Evolutionary conservation across 1,139 yeast species (phyloP).

Genomic region (Fermentozyma sake): DNA sequence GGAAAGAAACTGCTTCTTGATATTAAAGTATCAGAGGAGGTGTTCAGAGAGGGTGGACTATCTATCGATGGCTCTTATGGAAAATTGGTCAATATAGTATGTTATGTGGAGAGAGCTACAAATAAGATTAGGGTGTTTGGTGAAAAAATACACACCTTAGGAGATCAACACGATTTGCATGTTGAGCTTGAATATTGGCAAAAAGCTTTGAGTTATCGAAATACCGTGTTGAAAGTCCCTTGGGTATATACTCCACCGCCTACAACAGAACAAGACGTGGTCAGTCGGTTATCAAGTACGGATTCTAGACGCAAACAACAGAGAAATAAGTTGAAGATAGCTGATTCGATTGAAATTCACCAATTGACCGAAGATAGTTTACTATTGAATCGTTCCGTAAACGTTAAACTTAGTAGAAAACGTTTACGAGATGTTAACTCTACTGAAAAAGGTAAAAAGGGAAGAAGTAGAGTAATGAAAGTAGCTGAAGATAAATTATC

Average conservation of each 20-base stretch:
- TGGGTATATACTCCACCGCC: slow-evolving; percentile 21
- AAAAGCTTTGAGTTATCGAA: slow-evolving; percentile 20
- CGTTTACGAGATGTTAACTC: no score
- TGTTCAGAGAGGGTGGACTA: slow-evolving; percentile 11
- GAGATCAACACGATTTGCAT: slow-evolving; percentile 11
- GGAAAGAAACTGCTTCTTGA: slow-evolving; percentile 13
- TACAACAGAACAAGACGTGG: neutral
- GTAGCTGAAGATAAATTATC: no score
- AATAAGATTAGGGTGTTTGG: neutral
- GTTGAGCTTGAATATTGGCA: slow-evolving; percentile 33
- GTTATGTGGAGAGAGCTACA: slow-evolving; percentile 3
- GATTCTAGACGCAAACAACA: no score
- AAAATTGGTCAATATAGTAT: slow-evolving; percentile 8
- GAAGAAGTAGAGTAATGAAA: no score
- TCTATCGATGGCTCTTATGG: slow-evolving; percentile 7
- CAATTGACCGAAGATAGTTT: no score
- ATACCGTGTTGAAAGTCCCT: slow-evolving; percentile 12
- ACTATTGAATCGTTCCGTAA: no score
- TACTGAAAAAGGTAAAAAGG: no score
- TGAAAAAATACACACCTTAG: neutral
- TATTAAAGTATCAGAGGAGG: slow-evolving; percentile 8
- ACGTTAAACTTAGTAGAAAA: no score
- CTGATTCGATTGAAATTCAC: no score
- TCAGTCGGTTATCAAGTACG: no score
- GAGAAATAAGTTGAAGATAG: no score